Base-by-base conservation (phyloP, 768 basidiomycete species). In the Steccherinum ochraceum region DNA sequence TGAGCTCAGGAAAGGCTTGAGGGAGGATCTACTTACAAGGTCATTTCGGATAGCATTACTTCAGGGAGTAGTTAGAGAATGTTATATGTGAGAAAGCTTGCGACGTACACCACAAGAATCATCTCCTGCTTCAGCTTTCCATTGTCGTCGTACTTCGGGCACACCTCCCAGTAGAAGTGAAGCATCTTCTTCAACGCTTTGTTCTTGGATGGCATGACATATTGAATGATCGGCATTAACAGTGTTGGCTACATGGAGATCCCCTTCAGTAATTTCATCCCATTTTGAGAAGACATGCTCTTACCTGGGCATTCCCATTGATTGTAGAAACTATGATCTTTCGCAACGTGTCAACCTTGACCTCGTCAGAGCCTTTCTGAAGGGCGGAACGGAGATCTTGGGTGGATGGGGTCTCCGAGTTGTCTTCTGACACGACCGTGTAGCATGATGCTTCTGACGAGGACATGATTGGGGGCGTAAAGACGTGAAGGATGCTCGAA, bases 91-190 rank as follows among this genome's bases (percentile, higher is more conserved):
- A 19, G 18, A n/a, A 57, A 50, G 42, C 23, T 25, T 25, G 30
- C 46, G 16, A 81, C 91, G 66, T 67, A 94, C 92, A 94, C 93
- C 25, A 98, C 95, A 48, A 98, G 80, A 64, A 97, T 98, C 95
- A 98, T 98, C 74, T 99, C 95, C 71, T 98, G 96, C 78, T 95
- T 97, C 58, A 98, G 71, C 72, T 97, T 98, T 46, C 95, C 95
- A 57, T 81, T 85, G 61, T 98, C 95, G 61, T 98, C 95, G 56
- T 94, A 86, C 68, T 97, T 97, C 7, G 95, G 95, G 70, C 94
- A 98, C 19, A 98, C 88, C 72, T 98, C 91, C 90, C 90, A 93
- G 67, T 94, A 93, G 65, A 92, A 93, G 68, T 93, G 92, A 30
- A 97, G 74, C 56, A 96, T 72, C 73, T 98, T 99, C 83, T 99